These are phyloP conservation scores for Pleurotus ostreatus DNA, from an alignment of 768 basidiomycete species.

Conservation along the genomic window DNA sequence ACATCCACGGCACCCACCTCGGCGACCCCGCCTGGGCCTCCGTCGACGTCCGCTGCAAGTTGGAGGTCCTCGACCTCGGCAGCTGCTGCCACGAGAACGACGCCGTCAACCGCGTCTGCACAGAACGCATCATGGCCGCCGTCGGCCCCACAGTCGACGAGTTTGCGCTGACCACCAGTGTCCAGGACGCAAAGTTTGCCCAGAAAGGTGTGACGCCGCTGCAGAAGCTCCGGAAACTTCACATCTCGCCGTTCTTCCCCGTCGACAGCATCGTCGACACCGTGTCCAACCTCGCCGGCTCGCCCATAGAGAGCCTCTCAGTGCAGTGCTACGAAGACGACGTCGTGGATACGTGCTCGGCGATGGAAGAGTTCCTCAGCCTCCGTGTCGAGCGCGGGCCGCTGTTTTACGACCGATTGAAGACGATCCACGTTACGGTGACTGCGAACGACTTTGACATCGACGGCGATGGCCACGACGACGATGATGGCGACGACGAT, in stretches of 20 bases:
- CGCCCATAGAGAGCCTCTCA: constrained; percentile 54
- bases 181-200: constrained; percentile 38
- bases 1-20: constrained; percentile 68
- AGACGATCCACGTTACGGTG: constrained; percentile 44
- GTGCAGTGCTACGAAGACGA: constrained; percentile 62
- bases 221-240: constrained; percentile 47
- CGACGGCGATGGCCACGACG: constrained; percentile 9
- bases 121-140: constrained; percentile 57
- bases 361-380: constrained; percentile 52
- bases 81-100: constrained; percentile 52
- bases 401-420: constrained; percentile 46
- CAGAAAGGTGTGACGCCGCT: constrained; percentile 42
- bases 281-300: constrained; percentile 51
- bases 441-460: constrained; percentile 25
- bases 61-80: constrained; percentile 55
- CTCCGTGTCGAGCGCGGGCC: constrained; percentile 45
- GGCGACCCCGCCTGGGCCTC: constrained; percentile 57
- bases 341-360: constrained; percentile 55
- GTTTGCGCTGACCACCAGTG: constrained; percentile 48
- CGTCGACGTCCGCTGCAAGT: constrained; percentile 37
- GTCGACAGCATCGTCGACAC: constrained; percentile 58
- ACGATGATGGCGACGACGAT: not conserved
- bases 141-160: constrained; percentile 52
- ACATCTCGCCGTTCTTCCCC: constrained; percentile 60
- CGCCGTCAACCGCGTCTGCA: constrained; percentile 49